A percentile compares a stretch with the other conserved stretches of the same genome.
Evolutionary conservation across 2,329 filamentous ascomycete species (phyloP).

Genomic region (Paracorniculantispora psalliotae): DNA sequence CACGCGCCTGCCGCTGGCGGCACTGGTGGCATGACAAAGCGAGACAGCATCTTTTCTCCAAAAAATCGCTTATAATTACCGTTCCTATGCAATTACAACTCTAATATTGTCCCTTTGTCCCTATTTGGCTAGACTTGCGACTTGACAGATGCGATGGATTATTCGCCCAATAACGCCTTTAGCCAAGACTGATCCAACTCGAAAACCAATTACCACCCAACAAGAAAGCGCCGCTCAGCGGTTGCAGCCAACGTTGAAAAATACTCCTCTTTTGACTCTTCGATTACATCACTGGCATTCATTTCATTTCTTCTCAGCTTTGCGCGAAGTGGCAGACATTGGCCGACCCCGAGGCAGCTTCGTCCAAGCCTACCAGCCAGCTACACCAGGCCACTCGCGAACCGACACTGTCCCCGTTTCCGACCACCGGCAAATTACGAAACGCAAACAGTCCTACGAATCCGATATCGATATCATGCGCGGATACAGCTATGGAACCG

Average conservation of each 20-base stretch:
- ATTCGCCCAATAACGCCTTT: not conserved
- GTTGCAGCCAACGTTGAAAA: not conserved
- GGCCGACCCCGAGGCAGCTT: too few species aligned
- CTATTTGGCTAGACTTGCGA: not conserved
- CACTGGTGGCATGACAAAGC: not conserved
- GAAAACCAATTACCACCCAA: not conserved
- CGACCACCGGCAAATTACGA: too few species aligned
- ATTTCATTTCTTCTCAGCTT: too few species aligned
- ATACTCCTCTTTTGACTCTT: too few species aligned
- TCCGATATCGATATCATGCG: not conserved
- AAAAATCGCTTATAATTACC: not conserved
- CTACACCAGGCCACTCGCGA: too few species aligned
- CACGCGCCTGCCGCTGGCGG: not conserved
- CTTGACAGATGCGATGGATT: not conserved
- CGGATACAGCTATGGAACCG: slow-evolving; percentile 11
- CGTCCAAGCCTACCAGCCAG: too few species aligned
- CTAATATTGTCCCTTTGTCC: slow-evolving; percentile 20
- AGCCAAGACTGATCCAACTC: not conserved
- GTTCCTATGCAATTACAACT: slow-evolving; percentile 20
- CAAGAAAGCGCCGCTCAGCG: not conserved
- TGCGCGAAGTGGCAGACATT: too few species aligned
- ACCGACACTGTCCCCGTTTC: too few species aligned
- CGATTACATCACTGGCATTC: too few species aligned
- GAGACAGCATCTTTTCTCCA: not conserved
- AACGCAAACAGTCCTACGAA: not conserved